Evolutionary conservation across 73 alveolate species (phyloP), one percentile per base, ranked within the genome.

Genomic region (Uronychia setigera): DNA sequence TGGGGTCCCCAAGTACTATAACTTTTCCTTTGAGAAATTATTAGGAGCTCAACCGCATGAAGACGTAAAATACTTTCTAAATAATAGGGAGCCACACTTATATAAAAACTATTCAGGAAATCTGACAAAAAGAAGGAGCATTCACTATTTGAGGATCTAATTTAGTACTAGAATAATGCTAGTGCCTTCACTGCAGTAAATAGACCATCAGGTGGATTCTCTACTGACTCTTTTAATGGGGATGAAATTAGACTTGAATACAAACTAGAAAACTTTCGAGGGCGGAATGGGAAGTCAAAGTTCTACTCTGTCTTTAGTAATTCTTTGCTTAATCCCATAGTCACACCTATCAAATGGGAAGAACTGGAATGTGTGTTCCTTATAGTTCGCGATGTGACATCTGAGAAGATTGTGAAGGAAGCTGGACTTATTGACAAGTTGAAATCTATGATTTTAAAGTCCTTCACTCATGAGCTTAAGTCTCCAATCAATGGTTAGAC

Each of bases 401-500:
- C 35, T 32, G 59, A 85, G 74, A 85, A 85, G 81, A 81, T 77
- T 1, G 59, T 85, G 1, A 28, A 85, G 60, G 92, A 85, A n/a
- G 35, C 59, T 25, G 57, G 27, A 26, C 29, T 85, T 13, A 81
- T 85, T 1, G 92, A 85, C 35, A 35, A 77, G 31, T 76, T 85
- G 9, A 85, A 85, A 29, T 35, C 59, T 26, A 77, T 60, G 75
- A 85, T 85, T 11, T 60, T 85, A 14, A 85, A 85, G 74, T 85
- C 92, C 35, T 85, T 85, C 81, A 85, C 92, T 14, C 92, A 85
- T 30, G 92, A 85, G 30, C 86, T 85, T 1, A 77, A 78, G 32
- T 74, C 83, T 31, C 92, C 92, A 13, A 26, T 85, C 29, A 85
- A 85, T 32, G 80, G 92, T 60, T 35, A 35, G 74, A 14, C 26